Base-by-base conservation (phyloP, 2,329 filamentous ascomycete genomes). In the Clonostachys chloroleuca region DNA sequence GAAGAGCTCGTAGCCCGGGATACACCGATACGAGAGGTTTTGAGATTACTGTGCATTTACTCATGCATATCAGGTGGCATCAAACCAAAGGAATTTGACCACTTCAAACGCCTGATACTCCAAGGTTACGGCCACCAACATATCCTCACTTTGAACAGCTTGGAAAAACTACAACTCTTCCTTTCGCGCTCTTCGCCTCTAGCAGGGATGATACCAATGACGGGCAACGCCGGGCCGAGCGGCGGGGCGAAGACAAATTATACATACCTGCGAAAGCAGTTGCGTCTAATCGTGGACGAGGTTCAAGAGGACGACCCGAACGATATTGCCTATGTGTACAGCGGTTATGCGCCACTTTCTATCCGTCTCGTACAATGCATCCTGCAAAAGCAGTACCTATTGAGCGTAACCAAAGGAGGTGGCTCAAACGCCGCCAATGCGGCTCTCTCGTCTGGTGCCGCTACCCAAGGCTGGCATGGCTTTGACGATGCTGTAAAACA, bases 251-350 rank as follows among this genome's bases (percentile, higher is more conserved):
- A 91, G 64, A 96, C 92, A 12, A 96, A 97, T 63, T 99, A 96
- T 68, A 85, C 83, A 5, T 88, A 89, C 55, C 73, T 97, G 6
- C 86, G 95, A 47, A 95, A 94, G 64, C 84, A 86, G 51, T 80
- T 99, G 13, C 83, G 87, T 33, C 79, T 99, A 14, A 95, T 96
- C 61, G 87, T 96, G 47, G 94, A 99, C 62, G 94, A 97, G 63
- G 92, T 99, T 37, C 92, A 95, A 61, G 94, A 99, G 66, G 85
- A 94, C 49, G 87, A 95, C 42, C 94, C 94, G 4, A 89, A 94
- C 58, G 94, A 99, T 58, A 86, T 97, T 51, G 87, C 92, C n/a
- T 99, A 99, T 59, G 92, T 96, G 12, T 99, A 97, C 68, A 95
- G 89, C 53, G 95, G 94, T 45, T 99, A 97, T 62, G 94, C 95